Evolutionary conservation across 176 grass and related monocot genomes (phyloP).

Genomic region (Oryza coarctata): DNA sequence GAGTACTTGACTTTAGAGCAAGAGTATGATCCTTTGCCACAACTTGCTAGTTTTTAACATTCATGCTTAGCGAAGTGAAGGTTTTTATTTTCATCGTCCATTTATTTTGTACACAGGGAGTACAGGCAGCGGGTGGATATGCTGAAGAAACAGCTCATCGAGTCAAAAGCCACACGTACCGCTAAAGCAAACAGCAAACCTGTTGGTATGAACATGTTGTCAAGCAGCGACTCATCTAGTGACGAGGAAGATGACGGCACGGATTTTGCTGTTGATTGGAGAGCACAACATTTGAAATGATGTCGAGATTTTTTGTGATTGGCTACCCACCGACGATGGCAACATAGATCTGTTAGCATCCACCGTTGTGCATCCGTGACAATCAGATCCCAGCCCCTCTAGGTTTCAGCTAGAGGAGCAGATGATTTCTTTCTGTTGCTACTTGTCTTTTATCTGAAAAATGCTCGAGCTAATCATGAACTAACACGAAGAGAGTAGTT

Average conservation of each 20-base stretch:
- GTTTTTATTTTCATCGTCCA: not conserved
- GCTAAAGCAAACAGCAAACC: constrained; percentile 46
- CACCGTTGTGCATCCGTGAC: not conserved
- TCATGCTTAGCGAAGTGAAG: constrained; percentile 9
- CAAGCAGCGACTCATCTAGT: constrained; percentile 49
- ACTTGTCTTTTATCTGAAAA: not conserved
- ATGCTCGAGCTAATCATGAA: not conserved
- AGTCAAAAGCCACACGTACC: constrained; percentile 40
- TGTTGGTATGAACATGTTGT: constrained; percentile 31
- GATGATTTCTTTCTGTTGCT: not conserved
- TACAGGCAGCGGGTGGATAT: constrained; percentile 48
- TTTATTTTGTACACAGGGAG: constrained; percentile 41
- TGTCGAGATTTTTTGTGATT: not conserved
- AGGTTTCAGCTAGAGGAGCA: constrained; percentile 13
- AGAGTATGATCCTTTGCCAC: constrained; percentile 39
- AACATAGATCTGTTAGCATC: not conserved
- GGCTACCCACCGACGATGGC: not conserved
- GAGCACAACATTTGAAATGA: constrained; percentile 61
- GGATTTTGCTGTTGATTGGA: constrained; percentile 63
- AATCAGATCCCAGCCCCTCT: not conserved
- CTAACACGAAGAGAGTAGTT: not conserved
- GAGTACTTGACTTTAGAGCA: constrained; percentile 80
- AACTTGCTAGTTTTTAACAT: not conserved
- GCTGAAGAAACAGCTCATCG: constrained; percentile 53
- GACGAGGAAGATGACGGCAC: constrained; percentile 42